Base-by-base conservation (phyloP, 108 stramenopile genomes). In the Aurantiochytrium sp. region DNA sequence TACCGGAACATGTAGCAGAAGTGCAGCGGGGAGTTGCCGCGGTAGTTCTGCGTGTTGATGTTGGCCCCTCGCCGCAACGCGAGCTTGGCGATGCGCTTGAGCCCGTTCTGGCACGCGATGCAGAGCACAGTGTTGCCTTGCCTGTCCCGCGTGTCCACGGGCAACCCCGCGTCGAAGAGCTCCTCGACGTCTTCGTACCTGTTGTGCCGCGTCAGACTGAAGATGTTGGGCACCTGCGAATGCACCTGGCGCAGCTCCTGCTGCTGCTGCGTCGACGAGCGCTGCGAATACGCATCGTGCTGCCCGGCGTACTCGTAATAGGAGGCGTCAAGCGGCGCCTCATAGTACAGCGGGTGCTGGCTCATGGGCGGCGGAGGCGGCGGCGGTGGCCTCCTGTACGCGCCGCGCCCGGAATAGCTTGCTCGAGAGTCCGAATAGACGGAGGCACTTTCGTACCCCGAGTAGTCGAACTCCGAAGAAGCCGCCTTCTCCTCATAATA, bases 101-200 rank as follows among this genome's bases (percentile, higher is more conserved):
- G 91, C 19, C 94, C 94, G 85, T 95, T 94, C 87, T 95, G 94
- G 68, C 93, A 93, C 21, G 93, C 94, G 17, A 94, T 88, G 24
- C 87, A 54, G 3, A 94, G 55, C 0, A 95, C 87, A 12, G 93
- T 94, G 85, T 95, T 95, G 22, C 94, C 94, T 42, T 91, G 88
- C 6, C 87, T 55, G 88, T 95, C 95, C 12, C 94, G 88, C n/a
- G 91, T 90, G 41, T 94, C 90, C 0, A 90, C 87, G 3, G 94
- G 93, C 4, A 95, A 59, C 4, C 94, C 94, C 37, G 90, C 87
- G 52, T 90, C 68, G 55, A 95, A 48, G 39, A 93, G 54, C 21
- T 55, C 42, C 34, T 95, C 93, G 0, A 95, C 90, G 32, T 94
- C 94, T 4, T 88, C 73, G 39, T 90, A 54, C 32, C 93, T 68